Conservation (phyloP, 208 protist species). For the Trypanosoma theileri region DNA sequence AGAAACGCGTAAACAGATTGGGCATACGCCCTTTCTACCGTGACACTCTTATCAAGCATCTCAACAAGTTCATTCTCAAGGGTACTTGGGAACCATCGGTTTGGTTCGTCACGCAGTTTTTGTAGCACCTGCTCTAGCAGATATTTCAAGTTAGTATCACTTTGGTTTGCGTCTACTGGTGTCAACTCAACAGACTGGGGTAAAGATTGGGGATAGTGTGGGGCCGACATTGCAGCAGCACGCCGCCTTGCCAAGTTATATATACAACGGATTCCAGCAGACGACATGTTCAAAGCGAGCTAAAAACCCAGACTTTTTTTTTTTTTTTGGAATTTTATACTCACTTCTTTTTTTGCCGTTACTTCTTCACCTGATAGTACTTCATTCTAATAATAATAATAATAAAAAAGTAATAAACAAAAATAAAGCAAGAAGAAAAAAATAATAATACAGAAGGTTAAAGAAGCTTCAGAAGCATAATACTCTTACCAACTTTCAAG, state of each 20-base stretch:
- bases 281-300: no score
- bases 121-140: not conserved
- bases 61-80: conserved; percentile 27
- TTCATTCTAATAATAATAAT: no score
- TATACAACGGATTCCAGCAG: no score
- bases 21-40: not conserved
- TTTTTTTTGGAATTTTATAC: no score
- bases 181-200: not conserved
- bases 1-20: conserved; percentile 15
- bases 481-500: no score
- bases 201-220: not conserved
- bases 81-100: conserved; percentile 17
- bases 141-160: not conserved
- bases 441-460: no score
- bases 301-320: no score
- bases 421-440: no score
- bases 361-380: no score
- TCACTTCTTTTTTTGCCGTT: no score
- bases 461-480: no score
- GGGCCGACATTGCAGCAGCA: not conserved
- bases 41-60: conserved; percentile 17
- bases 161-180: not conserved
- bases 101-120: not conserved
- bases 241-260: conserved; percentile 1
- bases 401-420: no score